Base-by-base conservation (phyloP, 2,329 filamentous ascomycete species). In the Alternaria sp. region DNA sequence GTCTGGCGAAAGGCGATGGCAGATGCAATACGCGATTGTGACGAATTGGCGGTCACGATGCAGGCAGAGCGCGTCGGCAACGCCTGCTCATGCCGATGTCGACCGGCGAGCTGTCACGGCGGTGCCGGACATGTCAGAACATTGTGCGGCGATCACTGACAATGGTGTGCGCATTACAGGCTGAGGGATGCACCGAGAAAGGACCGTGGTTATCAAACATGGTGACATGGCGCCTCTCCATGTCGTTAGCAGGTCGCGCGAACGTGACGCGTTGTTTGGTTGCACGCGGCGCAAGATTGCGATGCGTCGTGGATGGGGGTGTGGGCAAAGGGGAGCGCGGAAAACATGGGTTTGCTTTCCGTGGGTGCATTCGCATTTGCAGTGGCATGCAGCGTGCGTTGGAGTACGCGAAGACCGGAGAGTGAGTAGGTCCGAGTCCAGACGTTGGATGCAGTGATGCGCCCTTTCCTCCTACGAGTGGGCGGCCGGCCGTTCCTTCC, bases 61-160 rank as follows among this genome's bases (percentile, higher is more conserved):
- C 54, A 50, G 40, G 44, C 43, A 15, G 17, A 36, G 49, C 36
- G 45, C 52, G 45, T 57, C 52, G 52, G 52, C 5, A 44, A 40
- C 36, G 36, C 36, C 36, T 61, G 44, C 52, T n/a, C 66, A 40
- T 62, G 69, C 64, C 69, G 67, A 70, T 63, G 57, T 62, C 52
- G 26, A 63, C 61, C 63, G 65, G 56, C 52, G 52, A 25, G 52
- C 36, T 50, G 47, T 44, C 40, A 49, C 23, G 19, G 49, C 55
- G 49, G 36, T 55, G 32, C 26, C 46, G 43, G 40, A 49, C 56
- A 59, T 51, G 49, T 53, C 47, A 62, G 28, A 59, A 59, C n/a
- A 45, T 6, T 40, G 19, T 46, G 49, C 40, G 47, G n/a, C 43
- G 43, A 59, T 59, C 36, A 49, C 21, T 53, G 21, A 43, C 60